Base-by-base conservation (phyloP, 176 grass and related monocot species). In the Ananas comosus region DNA sequence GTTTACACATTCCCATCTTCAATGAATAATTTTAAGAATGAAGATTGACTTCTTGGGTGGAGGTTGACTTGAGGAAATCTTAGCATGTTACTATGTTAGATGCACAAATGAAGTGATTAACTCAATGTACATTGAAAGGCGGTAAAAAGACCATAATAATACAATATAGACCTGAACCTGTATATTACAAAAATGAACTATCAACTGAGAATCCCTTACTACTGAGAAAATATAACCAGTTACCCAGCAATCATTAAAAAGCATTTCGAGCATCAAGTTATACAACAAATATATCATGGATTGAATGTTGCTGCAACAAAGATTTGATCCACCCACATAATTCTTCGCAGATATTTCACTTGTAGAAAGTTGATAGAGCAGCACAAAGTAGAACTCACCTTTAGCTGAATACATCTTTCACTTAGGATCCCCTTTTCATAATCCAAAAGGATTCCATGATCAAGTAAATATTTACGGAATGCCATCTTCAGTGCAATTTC, bases 401-500 rank as follows among this genome's bases (percentile, higher is more conserved):
- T 96, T 51, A 96, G 65, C 49, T 85, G 79, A 81, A 76, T 52
- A 64, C 63, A 67, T 65, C 47, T 78, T 72, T 64, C 48, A 22
- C 72, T 83, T 29, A 12, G 69, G 53, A 29, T 76, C 72, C 10
- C 10, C 14, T 80, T 82, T 68, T 80, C 72, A 71, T 50, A 74
- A 65, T 73, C 75, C n/a, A 65, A 4, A 73, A 78, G 18, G 66
- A 89, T 82, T 66, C 70, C 67, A 66, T 85, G 86, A 74, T 92
- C 93, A 53, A 79, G 66, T 58, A 53, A 58, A 84, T 85, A 96
- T 85, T 96, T 96, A 65, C 86, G 93, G 68, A 96, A 96, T 76
- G 93, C 93, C 93, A 96, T 92, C 85, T 96, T 96, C 13, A 96
- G 66, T n/a, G 93, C 93, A 84, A 96, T 87, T 92, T 96, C 93